Base-by-base conservation (phyloP, 2,329 filamentous ascomycete species). In the Thelonectria rubi region DNA sequence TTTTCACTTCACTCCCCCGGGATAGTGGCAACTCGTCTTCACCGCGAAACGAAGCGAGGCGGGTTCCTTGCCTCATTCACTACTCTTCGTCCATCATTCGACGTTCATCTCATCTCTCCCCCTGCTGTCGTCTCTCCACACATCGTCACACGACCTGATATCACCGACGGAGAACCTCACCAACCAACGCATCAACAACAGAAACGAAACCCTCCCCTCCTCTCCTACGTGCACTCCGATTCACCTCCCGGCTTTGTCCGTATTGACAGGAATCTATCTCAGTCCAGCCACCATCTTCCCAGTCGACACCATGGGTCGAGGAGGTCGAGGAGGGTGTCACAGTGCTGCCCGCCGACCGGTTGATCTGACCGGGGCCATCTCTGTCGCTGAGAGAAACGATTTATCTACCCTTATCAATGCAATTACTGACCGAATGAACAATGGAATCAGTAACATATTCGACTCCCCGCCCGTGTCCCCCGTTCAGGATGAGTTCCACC, bases 371-470 rank as follows among this genome's bases (percentile, higher is more conserved):
- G 77, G 78, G 24, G 71, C 84, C 53, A 72, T 88, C 39, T 82
- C 75, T 18, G 47, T 74, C 5, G 75, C 79, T 2, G 84, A 88
- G 69, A 82, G 79, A 66, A 77, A 77, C 32, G 85, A 88, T 59
- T 73, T 89, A 42, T 75, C 78, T n/a, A 76, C 78, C 3, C 78
- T 89, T 12, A 74, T 86, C 59, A 78, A 73, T 24, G 79, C 80
- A 47, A 83, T 87, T 63, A 83, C 82, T 37, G 85, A 88, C 50
- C 78, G 78, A 39, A 85, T 89, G 78, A 79, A 83, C 58, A 80
- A 79, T 53, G 80, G 85, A 42, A 78, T 88, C 60, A 77, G 73
- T 63, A 78, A 80, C 53, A 79, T 80, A 60, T 88, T 88, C 65
- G 83, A 86, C 65, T 79, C 77, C 6, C 76, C 81, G 20, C 74